These are phyloP conservation scores for Calophaca sinica DNA, from an alignment of 306 rosid species.

Conservation along the genomic window DNA sequence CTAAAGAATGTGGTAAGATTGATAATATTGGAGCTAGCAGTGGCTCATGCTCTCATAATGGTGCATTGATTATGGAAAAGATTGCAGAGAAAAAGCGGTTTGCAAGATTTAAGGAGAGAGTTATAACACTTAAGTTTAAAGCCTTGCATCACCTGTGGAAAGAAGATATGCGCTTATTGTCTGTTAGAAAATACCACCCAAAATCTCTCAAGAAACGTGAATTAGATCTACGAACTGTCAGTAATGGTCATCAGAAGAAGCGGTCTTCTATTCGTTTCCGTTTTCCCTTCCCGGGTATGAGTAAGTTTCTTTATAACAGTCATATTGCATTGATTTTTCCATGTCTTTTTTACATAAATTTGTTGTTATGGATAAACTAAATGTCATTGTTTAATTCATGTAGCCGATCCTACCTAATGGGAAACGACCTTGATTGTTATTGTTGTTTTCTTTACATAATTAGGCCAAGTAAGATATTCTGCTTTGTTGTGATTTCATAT, in stretches of 20 bases:
- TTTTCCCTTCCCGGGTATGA: slow-evolving; percentile 70
- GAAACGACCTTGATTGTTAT: not conserved
- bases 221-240: slow-evolving; percentile 54
- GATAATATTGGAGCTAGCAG: slow-evolving; percentile 43
- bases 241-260: slow-evolving; percentile 66
- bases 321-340: not conserved
- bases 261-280: slow-evolving; percentile 71
- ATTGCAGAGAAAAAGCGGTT: slow-evolving; percentile 59
- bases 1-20: slow-evolving; percentile 42
- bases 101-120: slow-evolving; percentile 75
- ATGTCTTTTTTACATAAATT: not conserved
- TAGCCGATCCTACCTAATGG: not conserved
- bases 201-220: slow-evolving; percentile 73
- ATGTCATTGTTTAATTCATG: not conserved
- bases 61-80: slow-evolving; percentile 52
- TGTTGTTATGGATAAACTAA: slow-evolving; percentile 1
- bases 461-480: not conserved
- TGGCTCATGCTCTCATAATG: slow-evolving; percentile 35
- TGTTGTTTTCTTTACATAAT: slow-evolving; percentile 15
- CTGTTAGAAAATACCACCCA: slow-evolving; percentile 59
- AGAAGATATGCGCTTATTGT: slow-evolving; percentile 65
- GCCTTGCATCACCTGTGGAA: slow-evolving; percentile 77
- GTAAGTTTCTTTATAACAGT: not conserved
- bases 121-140: slow-evolving; percentile 67
- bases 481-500: not conserved